Conservation (phyloP, 257 asterid genomes). For the Solanum sejunctum region DNA sequence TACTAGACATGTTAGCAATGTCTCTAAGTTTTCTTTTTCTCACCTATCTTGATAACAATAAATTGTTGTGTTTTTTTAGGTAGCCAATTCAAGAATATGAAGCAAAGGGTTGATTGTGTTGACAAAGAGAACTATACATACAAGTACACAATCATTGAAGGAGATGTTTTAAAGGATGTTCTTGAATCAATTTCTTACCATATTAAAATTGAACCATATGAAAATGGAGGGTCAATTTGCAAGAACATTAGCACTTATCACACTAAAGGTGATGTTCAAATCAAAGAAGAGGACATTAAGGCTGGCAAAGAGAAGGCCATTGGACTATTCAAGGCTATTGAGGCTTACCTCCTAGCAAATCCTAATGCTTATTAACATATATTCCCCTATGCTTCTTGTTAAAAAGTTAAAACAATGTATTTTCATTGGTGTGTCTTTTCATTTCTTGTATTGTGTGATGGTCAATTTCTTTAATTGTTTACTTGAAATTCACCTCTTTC, state of each 20-base stretch:
- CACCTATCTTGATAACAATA: not conserved
- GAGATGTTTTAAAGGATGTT: conserved; percentile 23
- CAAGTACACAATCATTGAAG: conserved; percentile 36
- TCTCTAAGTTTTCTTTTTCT: not conserved
- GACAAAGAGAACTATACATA: conserved; percentile 25
- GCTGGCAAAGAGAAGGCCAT: conserved; percentile 9
- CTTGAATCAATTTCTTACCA: conserved; percentile 31
- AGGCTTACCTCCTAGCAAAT: conserved; percentile 17
- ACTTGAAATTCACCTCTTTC: not conserved
- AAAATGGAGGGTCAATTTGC: conserved; percentile 35
- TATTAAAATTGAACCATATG: conserved; percentile 21
- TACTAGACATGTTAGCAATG: not conserved
- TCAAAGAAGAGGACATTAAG: conserved; percentile 21
- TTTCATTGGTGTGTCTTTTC: not conserved
- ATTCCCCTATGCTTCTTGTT: accelerated
- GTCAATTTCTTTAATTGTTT: not conserved
- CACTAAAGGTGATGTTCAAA: conserved; percentile 20
- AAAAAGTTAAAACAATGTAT: not conserved
- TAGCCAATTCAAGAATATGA: conserved; percentile 27
- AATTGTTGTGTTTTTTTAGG: conserved; percentile 11
- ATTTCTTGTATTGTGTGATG: not conserved
- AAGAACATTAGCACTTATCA: conserved; percentile 23
- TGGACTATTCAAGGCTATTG: conserved; percentile 13
- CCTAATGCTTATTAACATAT: conserved; percentile 1
- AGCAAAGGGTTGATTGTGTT: conserved; percentile 27